These are phyloP conservation scores for Evernia prunastri DNA, from an alignment of 495 filamentous ascomycete species.

Conservation along the genomic window DNA sequence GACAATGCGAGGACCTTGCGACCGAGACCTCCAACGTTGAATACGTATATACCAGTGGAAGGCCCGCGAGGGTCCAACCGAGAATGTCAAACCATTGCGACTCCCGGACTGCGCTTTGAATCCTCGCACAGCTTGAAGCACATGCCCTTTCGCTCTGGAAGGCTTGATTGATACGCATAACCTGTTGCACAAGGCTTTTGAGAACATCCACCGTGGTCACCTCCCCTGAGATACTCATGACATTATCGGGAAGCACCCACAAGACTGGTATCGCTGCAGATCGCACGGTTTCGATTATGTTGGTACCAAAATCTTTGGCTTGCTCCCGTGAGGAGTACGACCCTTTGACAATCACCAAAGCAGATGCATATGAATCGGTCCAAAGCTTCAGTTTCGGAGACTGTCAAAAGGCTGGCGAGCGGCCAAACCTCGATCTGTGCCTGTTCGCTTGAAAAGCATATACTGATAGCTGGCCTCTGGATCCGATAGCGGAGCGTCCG, in stretches of 20 bases:
- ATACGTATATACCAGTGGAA: slow-evolving; percentile 6
- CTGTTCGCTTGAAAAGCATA: neutral
- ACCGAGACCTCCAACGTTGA: neutral
- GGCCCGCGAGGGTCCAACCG: slow-evolving; percentile 3
- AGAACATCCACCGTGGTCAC: slow-evolving; percentile 1
- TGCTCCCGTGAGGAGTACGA: neutral
- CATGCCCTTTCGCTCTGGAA: neutral
- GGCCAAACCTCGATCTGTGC: neutral
- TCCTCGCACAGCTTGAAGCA: slow-evolving; percentile 1
- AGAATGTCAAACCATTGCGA: slow-evolving; percentile 9
- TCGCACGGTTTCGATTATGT: slow-evolving; percentile 1
- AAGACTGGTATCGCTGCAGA: neutral
- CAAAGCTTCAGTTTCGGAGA: slow-evolving; percentile 1
- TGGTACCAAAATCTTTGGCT: slow-evolving; percentile 3
- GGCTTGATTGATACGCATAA: neutral
- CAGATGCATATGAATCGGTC: neutral
- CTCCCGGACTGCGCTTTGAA: neutral
- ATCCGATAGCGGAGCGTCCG: neutral
- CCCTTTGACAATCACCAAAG: slow-evolving; percentile 2
- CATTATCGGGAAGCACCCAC: neutral
- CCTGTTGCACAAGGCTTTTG: slow-evolving; percentile 4
- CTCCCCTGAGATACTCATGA: neutral
- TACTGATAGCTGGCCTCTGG: slow-evolving; percentile 5
- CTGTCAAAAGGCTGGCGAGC: neutral
- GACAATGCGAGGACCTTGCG: neutral